Base-by-base conservation (phyloP, 306 rosid genomes). In the Potentilla sterilis region DNA sequence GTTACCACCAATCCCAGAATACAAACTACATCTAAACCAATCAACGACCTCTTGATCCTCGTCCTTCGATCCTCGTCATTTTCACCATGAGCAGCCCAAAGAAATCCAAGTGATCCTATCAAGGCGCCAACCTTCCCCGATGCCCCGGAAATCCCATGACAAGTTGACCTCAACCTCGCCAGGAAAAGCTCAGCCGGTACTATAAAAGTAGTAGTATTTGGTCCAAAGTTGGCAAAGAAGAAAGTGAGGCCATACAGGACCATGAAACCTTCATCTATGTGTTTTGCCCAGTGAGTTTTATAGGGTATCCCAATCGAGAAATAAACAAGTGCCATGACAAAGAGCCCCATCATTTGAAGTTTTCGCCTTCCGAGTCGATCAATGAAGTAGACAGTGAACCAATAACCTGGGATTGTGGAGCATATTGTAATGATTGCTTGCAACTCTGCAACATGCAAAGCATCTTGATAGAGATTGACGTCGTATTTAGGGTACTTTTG, bases 151-250 rank as follows among this genome's bases (percentile, higher is more conserved):
- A 92, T 88, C 3, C 96, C 97, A 42, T 92, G 96, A 70, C 97
- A 92, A 0, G 96, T 92, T 4, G 97, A 84, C 42, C 97, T 57
- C 35, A 90, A 88, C 72, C 97, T 78, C 1, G 97, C 96, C 0
- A 96, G 97, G 19, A 92, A 88, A 6, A 92, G 96, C 55, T 92
- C 96, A 0, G 96, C 96, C 0, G 96, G 96, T 65, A 90, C 85
- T 4, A 92, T 87, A 35, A 88, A 92, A 11, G 96, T 90, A 2
- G 97, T 92, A n/a, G 97, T 90, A 82, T 92, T 92, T 19, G 97
- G 97, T n/a, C 97, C 97, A 16, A 92, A 92, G 44, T 92, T 92
- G 2, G 96, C 82, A 68, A 90, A 92, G 87, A 92, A 92, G 75
- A 92, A 90, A 8, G 93, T 85, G 68, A 92, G 89, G 9, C 88